Base-by-base conservation (phyloP, 2,329 filamentous ascomycete species). In the Aspergillus brunneoviolaceus region DNA sequence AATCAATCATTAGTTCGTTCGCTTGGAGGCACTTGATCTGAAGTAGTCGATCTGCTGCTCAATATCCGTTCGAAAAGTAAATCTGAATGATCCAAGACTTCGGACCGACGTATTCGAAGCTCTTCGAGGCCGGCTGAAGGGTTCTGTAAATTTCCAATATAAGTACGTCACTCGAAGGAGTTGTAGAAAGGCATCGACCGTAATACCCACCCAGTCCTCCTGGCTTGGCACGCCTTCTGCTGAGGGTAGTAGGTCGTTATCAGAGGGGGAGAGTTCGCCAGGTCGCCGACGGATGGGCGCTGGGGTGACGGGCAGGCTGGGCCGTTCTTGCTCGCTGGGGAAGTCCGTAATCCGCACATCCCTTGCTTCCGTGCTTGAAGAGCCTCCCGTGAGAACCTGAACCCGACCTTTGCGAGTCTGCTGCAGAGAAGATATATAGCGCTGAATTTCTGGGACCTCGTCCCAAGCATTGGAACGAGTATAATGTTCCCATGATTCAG, bases 391-490 rank as follows among this genome's bases (percentile, higher is more conserved):
- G 49, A 76, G 59, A n/a, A 79, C 76, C 61, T 82, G 77, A 48
- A 77, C 67, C 63, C 79, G 81, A 55, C 74, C 81, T 61, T 80
- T 82, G 59, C 82, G 83, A 70, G 85, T 83, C 73, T 88, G 87
- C 68, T 89, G 87, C 58, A 96, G 80, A 56, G 86, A 84, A 64
- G 91, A 90, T 57, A 98, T 90, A 72, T 97, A 99, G 64, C 86
- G 85, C 69, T 91, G 88, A 68, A 99, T 99, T 65, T 91, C 89
- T 12, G 91, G 90, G 55, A 96, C 85, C 56, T 91, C 90, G 70
- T 99, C 95, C 95, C 95, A 99, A 16, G 92, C 93, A 75, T 98
- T 99, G 54, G 82, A 85, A 51, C 87, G 84, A n/a, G 86, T 81
- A 73, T 89, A 96, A 51, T 83, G 83, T 63, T 86, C 84, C 90